Conservation (phyloP, 2,329 filamentous ascomycete genomes). For the Knufia fluminis region DNA sequence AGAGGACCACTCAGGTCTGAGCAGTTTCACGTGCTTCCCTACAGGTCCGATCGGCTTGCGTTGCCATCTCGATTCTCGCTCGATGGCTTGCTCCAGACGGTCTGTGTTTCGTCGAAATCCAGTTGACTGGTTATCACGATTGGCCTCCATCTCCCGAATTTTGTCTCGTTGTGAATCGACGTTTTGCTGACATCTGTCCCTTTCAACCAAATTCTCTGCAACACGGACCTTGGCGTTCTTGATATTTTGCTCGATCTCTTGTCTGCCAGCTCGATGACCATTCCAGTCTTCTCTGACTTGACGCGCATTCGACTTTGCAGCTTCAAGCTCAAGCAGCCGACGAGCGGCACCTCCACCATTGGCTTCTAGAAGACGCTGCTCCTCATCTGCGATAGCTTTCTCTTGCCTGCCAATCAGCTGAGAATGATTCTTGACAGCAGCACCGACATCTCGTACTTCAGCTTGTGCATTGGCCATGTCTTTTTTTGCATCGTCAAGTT, state of each 20-base stretch:
- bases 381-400: constrained; percentile 39
- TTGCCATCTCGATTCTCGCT: constrained; percentile 58
- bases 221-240: constrained; percentile 25
- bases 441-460: constrained; percentile 57
- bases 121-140: constrained; percentile 50
- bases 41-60: constrained; percentile 73
- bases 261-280: constrained; percentile 31
- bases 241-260: constrained; percentile 29
- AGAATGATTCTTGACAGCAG: constrained; percentile 33
- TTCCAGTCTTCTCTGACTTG: constrained; percentile 37
- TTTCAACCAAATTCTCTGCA: constrained; percentile 22
- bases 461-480: constrained; percentile 47
- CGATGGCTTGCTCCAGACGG: constrained; percentile 38
- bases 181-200: constrained; percentile 48
- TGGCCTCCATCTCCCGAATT: constrained; percentile 46
- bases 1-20: constrained; percentile 71
- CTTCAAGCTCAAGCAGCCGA: constrained; percentile 51
- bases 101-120: constrained; percentile 46
- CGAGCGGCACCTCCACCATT: constrained; percentile 60
- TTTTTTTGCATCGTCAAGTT: constrained; percentile 44
- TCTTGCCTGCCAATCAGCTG: constrained; percentile 7
- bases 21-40: constrained; percentile 65
- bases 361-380: constrained; percentile 51
- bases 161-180: constrained; percentile 37
- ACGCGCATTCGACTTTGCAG: constrained; percentile 44